phyloP scores from a whole-genome alignment of 805 yeast species.

The Dipodascopsis uninucleata region DNA sequence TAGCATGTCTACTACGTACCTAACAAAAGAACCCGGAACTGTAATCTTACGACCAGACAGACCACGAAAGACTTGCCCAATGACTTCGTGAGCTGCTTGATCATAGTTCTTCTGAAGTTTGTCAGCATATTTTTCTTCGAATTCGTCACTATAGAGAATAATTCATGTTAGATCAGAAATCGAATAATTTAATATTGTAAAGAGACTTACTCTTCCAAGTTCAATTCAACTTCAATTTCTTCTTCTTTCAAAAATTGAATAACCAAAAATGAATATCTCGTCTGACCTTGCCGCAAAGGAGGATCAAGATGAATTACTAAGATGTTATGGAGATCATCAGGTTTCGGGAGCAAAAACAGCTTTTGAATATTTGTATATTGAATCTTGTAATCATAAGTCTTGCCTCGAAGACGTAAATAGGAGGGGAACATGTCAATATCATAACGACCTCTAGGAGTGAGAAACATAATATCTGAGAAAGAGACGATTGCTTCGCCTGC shows the following conservation, averaged over 20 bases:
- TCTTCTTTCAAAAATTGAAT: constrained; percentile 88
- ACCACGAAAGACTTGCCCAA: constrained; percentile 85
- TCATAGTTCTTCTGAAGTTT: constrained; percentile 71
- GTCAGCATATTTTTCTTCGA: constrained; percentile 67
- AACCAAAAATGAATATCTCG: constrained; percentile 88
- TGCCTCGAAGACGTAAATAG: constrained; percentile 89
- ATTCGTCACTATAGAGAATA: constrained; percentile 55
- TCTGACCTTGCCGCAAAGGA: constrained; percentile 96
- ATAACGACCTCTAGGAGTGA: constrained; percentile 98
- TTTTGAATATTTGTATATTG: constrained; percentile 87
- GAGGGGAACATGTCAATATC: constrained; percentile 90
- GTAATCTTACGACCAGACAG: constrained; percentile 81
- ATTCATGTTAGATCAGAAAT: background rate
- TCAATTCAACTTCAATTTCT: constrained; percentile 84
- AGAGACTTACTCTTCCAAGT: constrained; percentile 54
- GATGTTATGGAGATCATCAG: constrained; percentile 87
- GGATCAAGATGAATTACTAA: constrained; percentile 91
- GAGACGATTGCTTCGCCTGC: constrained; percentile 94
- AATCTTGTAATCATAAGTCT: constrained; percentile 94
- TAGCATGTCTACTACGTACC: background rate
- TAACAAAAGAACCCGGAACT: constrained; percentile 69
- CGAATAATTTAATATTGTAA: background rate
- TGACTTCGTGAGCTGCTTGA: constrained; percentile 78
- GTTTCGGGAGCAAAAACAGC: constrained; percentile 86
- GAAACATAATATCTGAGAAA: constrained; percentile 82